Evolutionary conservation across 768 basidiomycete species (phyloP).

Genomic region (Mycena capillaripes): DNA sequence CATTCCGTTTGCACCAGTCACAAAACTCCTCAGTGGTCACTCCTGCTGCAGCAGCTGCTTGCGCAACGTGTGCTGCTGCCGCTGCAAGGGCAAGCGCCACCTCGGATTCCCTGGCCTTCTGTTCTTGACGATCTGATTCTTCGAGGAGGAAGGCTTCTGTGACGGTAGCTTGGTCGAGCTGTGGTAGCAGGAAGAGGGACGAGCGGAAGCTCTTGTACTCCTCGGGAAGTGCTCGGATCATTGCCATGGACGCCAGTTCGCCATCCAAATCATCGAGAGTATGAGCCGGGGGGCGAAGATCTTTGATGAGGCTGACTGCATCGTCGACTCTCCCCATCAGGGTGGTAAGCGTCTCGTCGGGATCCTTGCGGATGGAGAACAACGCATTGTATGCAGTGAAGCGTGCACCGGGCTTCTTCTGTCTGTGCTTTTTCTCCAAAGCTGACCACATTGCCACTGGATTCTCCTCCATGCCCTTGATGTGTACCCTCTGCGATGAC

Average conservation of each 20-base stretch:
- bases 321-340: slow-evolving; percentile 34
- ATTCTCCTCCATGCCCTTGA: slow-evolving; percentile 38
- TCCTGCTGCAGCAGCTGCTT: neutral
- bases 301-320: slow-evolving; percentile 33
- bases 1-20: slow-evolving; percentile 16
- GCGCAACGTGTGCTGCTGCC: neutral
- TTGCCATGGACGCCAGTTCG: slow-evolving; percentile 40
- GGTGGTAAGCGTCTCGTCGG: slow-evolving; percentile 9
- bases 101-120: neutral
- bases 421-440: slow-evolving; percentile 29
- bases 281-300: slow-evolving; percentile 32
- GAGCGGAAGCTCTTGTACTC: slow-evolving; percentile 33
- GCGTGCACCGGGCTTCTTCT: slow-evolving; percentile 40
- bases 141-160: slow-evolving; percentile 27
- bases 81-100: neutral
- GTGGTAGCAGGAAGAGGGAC: slow-evolving; percentile 24
- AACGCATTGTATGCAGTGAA: slow-evolving; percentile 31
- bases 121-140: slow-evolving; percentile 8
- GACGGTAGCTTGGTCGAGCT: slow-evolving; percentile 27
- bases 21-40: slow-evolving; percentile 4
- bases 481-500: slow-evolving; percentile 35
- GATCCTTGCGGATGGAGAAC: slow-evolving; percentile 8
- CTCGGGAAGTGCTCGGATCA: slow-evolving; percentile 40
- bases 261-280: slow-evolving; percentile 34
- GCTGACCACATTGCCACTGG: slow-evolving; percentile 35